Conservation (phyloP, 257 asterid genomes). For the Handroanthus guayacan region DNA sequence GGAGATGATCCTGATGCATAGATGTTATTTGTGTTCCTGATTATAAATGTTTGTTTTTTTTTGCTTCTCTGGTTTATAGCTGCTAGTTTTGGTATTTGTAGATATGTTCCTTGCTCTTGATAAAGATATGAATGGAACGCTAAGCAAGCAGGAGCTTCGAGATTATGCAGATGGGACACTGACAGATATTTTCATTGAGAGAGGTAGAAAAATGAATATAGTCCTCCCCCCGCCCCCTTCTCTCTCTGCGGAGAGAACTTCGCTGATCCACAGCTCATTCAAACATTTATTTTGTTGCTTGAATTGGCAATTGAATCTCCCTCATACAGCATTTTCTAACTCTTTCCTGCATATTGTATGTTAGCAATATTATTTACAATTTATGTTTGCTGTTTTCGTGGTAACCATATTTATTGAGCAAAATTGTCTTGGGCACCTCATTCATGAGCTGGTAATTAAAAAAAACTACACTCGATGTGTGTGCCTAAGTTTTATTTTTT, state of each 20-base stretch:
- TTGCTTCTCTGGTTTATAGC: slow-evolving; percentile 25
- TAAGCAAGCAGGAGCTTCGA: slow-evolving; percentile 95
- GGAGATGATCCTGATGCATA: slow-evolving; percentile 4
- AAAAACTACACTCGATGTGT: no score
- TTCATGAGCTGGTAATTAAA: not conserved
- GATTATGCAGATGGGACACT: slow-evolving; percentile 99
- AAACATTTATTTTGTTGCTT: not conserved
- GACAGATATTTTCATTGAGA: slow-evolving; percentile 94
- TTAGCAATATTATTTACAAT: not conserved
- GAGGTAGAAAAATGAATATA: slow-evolving; percentile 59
- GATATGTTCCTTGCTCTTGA: slow-evolving; percentile 99
- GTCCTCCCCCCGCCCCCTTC: not conserved
- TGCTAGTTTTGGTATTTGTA: slow-evolving; percentile 44
- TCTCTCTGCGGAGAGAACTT: not conserved
- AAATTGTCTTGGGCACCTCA: not conserved
- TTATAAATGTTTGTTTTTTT: slow-evolving; percentile 3
- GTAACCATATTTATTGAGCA: not conserved
- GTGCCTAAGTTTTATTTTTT: no score
- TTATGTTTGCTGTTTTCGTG: not conserved
- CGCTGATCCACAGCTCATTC: not conserved
- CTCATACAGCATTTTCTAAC: not conserved
- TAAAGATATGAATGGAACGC: slow-evolving; percentile 93
- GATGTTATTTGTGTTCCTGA: slow-evolving; percentile 14
- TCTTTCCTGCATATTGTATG: not conserved
- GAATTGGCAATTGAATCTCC: slow-evolving; percentile 1